These are phyloP conservation scores for Thielaviopsis populi DNA, from an alignment of 2,329 filamentous ascomycete genomes.

Conservation along the genomic window DNA sequence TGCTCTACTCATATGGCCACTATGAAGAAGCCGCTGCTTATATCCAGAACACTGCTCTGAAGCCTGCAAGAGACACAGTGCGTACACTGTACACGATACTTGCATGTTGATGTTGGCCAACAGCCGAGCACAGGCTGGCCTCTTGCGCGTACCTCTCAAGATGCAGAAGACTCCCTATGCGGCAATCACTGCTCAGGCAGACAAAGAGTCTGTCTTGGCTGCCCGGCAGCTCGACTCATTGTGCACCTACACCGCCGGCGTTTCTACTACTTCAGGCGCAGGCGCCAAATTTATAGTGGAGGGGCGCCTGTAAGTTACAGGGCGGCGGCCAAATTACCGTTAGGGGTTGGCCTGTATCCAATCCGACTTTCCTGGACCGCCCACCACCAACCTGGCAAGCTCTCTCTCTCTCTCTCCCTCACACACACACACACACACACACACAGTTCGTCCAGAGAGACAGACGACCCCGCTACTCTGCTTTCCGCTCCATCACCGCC, in stretches of 20 bases:
- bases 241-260: too few relatives aligned
- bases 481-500: background rate
- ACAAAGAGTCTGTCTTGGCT: too few relatives aligned
- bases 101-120: background rate
- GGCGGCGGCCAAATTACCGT: background rate
- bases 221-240: too few relatives aligned
- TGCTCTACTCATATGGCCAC: background rate
- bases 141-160: too few relatives aligned
- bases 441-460: background rate
- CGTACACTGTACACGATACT: slow-evolving; percentile 7
- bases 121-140: too few relatives aligned
- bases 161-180: too few relatives aligned
- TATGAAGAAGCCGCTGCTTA: background rate
- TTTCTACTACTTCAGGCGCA: background rate
- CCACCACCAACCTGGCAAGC: background rate
- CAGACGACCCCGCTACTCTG: too few relatives aligned
- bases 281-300: background rate
- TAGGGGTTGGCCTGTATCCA: slow-evolving; percentile 3
- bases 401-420: too few relatives aligned
- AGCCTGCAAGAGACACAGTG: background rate
- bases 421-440: too few relatives aligned
- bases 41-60: background rate
- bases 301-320: background rate
- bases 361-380: background rate
- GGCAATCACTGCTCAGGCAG: too few relatives aligned